A percentile compares a stretch with the other conserved stretches of the same genome.
phyloP scores from a whole-genome alignment of 768 basidiomycete species.

The Boletellus emodensis region DNA sequence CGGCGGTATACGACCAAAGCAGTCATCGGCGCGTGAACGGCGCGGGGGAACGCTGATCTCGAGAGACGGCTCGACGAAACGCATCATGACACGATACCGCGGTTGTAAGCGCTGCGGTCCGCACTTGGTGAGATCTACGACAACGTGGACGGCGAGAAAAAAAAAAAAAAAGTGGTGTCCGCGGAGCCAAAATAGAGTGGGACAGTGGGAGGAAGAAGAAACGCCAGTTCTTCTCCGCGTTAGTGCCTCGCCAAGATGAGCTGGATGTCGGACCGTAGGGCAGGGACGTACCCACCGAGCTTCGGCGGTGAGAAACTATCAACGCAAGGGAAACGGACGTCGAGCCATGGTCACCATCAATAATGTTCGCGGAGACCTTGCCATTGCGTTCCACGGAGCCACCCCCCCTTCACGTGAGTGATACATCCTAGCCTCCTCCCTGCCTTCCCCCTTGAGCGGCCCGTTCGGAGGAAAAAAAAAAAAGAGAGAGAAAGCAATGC shows the following conservation, averaged over 20 bases:
- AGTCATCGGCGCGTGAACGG: slow-evolving; percentile 19
- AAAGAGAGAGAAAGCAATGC: background rate
- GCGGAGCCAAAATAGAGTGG: slow-evolving; percentile 15
- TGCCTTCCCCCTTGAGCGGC: background rate
- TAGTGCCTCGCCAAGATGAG: background rate
- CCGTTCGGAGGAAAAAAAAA: background rate
- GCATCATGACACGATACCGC: background rate
- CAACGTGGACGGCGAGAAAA: too few species aligned
- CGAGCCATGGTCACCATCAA: background rate
- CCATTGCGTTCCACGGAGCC: background rate
- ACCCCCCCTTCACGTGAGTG: background rate
- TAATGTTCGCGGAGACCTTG: background rate
- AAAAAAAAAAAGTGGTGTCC: slow-evolving; percentile 8
- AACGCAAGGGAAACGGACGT: background rate
- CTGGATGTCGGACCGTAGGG: background rate
- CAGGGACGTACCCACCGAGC: too few species aligned
- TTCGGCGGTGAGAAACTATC: too few species aligned
- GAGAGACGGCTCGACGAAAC: slow-evolving; percentile 19
- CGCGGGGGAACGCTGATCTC: slow-evolving; percentile 7
- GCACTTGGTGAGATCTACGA: too few species aligned
- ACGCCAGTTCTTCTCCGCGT: background rate
- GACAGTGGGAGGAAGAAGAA: too few species aligned
- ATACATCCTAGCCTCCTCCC: background rate
- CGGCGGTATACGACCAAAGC: too few species aligned
- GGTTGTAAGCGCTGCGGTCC: too few species aligned